phyloP scores from a whole-genome alignment of 495 filamentous ascomycete genomes.

The Delitschia confertaspora region DNA sequence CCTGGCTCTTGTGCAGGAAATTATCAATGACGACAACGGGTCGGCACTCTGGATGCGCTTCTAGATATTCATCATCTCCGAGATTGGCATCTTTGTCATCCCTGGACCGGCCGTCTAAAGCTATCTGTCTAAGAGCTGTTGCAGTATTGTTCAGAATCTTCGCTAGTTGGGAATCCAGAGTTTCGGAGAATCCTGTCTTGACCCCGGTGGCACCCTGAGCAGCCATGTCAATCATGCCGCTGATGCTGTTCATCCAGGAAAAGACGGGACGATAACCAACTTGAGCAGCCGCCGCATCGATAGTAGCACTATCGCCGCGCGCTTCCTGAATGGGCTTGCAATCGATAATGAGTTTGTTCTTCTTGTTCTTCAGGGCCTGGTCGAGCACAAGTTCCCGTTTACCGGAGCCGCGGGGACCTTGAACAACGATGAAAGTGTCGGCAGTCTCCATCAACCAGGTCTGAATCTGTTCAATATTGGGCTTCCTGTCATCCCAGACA shows the following conservation, averaged over 20 bases:
- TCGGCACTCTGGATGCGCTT: conserved; percentile 75
- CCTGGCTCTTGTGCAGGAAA: conserved; percentile 72
- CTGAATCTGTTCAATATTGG: conserved; percentile 67
- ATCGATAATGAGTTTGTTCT: conserved; percentile 79
- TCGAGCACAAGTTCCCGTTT: conserved; percentile 82
- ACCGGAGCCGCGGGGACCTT: conserved; percentile 85
- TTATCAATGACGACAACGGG: conserved; percentile 92
- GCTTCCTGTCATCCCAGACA: conserved; percentile 81
- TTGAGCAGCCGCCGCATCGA: conserved; percentile 66
- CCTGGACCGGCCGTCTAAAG: conserved; percentile 58
- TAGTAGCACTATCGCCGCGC: conserved; percentile 79
- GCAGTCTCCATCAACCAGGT: conserved; percentile 80
- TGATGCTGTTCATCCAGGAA: conserved; percentile 91
- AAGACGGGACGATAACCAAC: conserved; percentile 93
- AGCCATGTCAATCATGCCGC: conserved; percentile 82
- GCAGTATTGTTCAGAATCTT: conserved; percentile 89
- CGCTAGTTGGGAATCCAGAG: conserved; percentile 76
- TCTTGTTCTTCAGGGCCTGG: conserved; percentile 66
- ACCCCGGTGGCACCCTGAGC: conserved; percentile 89
- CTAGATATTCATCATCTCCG: conserved; percentile 79
- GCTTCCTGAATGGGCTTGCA: conserved; percentile 93
- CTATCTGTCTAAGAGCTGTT: conserved; percentile 67
- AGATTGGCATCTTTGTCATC: conserved; percentile 63
- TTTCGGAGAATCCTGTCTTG: conserved; percentile 92
- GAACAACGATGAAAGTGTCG: conserved; percentile 89